These are phyloP conservation scores for Paulinella micropora DNA, from an alignment of 78 protist species.

Conservation along the genomic window DNA sequence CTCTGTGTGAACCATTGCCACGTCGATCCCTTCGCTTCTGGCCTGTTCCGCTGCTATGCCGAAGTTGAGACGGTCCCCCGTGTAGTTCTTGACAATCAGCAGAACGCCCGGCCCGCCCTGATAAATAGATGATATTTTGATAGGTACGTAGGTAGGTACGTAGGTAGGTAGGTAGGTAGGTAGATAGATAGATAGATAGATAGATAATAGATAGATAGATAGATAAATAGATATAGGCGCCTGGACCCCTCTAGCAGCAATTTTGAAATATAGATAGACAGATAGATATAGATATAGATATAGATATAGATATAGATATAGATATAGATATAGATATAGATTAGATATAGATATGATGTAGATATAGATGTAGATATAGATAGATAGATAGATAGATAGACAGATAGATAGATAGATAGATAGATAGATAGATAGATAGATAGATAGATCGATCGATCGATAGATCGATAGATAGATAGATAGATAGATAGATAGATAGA, in stretches of 20 bases:
- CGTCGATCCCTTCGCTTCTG: not conserved
- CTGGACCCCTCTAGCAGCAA: not conserved
- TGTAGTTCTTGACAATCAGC: conserved; percentile 40
- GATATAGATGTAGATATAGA: not conserved
- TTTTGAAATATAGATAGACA: not conserved
- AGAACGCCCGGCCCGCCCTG: not conserved
- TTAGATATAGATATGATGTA: too few relatives aligned
- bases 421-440: not conserved
- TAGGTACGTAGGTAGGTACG: not conserved
- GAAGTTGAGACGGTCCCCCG: conserved; percentile 51
- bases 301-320: not conserved
- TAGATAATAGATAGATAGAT: not conserved
- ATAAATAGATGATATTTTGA: not conserved
- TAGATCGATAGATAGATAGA: not conserved
- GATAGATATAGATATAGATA: not conserved
- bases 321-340: not conserved
- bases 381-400: not conserved
- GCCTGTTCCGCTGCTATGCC: conserved; percentile 23
- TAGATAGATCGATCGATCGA: not conserved
- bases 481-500: not conserved
- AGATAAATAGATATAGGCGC: not conserved
- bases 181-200: not conserved
- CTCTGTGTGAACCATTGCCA: not conserved
- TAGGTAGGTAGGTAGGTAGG: not conserved
- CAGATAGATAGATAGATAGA: not conserved